Evolutionary conservation across 331 rosid species (phyloP).

Genomic region (Quercus phellos): DNA sequence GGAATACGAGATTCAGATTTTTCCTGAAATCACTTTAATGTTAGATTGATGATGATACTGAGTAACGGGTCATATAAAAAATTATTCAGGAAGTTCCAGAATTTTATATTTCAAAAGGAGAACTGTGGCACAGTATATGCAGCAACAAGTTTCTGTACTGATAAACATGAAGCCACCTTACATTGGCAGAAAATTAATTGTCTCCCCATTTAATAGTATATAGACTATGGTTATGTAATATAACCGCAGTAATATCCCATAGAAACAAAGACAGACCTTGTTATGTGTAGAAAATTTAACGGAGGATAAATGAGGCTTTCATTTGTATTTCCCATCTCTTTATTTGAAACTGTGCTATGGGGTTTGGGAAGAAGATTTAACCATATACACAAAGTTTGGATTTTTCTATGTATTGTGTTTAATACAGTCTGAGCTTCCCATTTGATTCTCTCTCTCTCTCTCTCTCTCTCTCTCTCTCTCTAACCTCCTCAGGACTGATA

Average conservation of each 20-base stretch:
- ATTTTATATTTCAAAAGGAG: neutral
- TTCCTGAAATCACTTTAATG: neutral
- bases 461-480: conserved; percentile 15
- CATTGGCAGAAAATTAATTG: neutral
- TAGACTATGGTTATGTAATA: neutral
- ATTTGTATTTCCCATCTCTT: neutral
- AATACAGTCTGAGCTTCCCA: neutral
- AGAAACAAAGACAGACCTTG: neutral
- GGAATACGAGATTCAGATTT: neutral
- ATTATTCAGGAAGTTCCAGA: neutral
- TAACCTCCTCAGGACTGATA: conserved; percentile 81
- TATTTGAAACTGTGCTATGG: neutral
- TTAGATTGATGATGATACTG: neutral
- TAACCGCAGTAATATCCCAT: neutral
- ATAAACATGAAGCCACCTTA: neutral
- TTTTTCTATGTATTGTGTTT: neutral
- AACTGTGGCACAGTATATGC: neutral
- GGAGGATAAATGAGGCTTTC: neutral
- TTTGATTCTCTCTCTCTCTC: conserved; percentile 18
- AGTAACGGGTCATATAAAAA: neutral
- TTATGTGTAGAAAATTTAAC: neutral
- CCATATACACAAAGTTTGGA: neutral
- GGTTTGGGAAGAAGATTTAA: neutral
- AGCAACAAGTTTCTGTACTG: neutral
- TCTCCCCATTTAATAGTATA: neutral